Percentiles rank a stretch among this genome's conserved stretches.
Conservation (phyloP, 495 filamentous ascomycete genomes). For the Podospora didyma region DNA sequence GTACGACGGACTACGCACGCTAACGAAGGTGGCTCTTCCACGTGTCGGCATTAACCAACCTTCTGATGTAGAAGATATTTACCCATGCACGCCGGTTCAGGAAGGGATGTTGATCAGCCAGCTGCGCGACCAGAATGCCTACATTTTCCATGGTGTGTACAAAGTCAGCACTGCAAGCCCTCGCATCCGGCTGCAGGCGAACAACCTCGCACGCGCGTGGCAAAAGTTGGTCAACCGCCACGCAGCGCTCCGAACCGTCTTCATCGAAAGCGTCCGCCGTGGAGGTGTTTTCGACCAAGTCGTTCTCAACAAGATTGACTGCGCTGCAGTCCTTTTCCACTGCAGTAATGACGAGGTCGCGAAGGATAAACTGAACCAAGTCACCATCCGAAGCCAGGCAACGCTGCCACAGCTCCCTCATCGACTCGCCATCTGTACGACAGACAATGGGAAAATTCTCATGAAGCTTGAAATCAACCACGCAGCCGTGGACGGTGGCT, state of each 20-base stretch:
- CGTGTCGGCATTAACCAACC: constrained; percentile 29
- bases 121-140: constrained; percentile 49
- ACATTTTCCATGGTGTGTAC: constrained; percentile 23
- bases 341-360: constrained; percentile 8
- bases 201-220: constrained; percentile 40
- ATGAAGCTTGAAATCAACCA: constrained; percentile 24
- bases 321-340: constrained; percentile 7
- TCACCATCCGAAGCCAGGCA: constrained; percentile 1
- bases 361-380: constrained; percentile 5
- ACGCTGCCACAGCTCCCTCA: constrained; percentile 19
- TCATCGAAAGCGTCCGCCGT: constrained; percentile 28
- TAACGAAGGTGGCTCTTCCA: constrained; percentile 35
- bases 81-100: constrained; percentile 43
- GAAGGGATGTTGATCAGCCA: constrained; percentile 40
- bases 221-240: constrained; percentile 50
- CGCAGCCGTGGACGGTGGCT: constrained; percentile 27
- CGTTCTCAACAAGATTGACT: constrained; percentile 14
- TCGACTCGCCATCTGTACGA: constrained; percentile 20
- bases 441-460: constrained; percentile 10
- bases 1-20: constrained; percentile 43
- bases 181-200: background rate
- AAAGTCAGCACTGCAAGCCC: constrained; percentile 2
- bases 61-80: constrained; percentile 36
- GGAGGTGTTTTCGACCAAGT: constrained; percentile 18
- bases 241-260: constrained; percentile 31